Evolutionary conservation across 73 alveolate genomes (phyloP).

Genomic region (Tetrahymena borealis): DNA sequence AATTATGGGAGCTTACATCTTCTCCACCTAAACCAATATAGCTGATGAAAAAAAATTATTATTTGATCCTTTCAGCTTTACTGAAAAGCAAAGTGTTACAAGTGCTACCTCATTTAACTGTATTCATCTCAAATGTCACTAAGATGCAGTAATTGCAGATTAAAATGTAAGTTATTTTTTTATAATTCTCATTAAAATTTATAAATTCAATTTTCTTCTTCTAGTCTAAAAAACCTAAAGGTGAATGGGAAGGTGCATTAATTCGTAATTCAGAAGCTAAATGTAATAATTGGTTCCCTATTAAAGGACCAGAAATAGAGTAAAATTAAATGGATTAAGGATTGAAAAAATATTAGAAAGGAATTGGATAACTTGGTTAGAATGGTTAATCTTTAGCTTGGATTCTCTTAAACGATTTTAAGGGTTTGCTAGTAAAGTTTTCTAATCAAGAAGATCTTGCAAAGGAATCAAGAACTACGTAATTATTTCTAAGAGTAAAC

Average conservation of each 20-base stretch:
- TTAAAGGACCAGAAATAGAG: constrained; percentile 46
- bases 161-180: neutral
- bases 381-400: neutral
- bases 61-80: neutral
- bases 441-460: neutral
- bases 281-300: constrained; percentile 58
- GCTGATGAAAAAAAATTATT: neutral
- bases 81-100: constrained; percentile 7
- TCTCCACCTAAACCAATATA: constrained; percentile 8
- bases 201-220: neutral
- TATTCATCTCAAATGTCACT: constrained; percentile 54
- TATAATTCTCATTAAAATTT: neutral
- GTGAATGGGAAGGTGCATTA: constrained; percentile 73
- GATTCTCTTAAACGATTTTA: neutral
- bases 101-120: constrained; percentile 54
- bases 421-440: neutral
- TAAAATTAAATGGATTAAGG: neutral
- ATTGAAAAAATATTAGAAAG: neutral
- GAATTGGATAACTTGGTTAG: neutral
- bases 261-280: constrained; percentile 62
- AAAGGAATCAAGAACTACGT: neutral
- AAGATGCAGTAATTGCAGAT: constrained; percentile 55
- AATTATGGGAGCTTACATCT: constrained; percentile 52
- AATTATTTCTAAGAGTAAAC: neutral
- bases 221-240: constrained; percentile 45